Evolutionary conservation across 164 flowering plant genomes (phyloP).

Genomic region (Stephania yunnanensis): DNA sequence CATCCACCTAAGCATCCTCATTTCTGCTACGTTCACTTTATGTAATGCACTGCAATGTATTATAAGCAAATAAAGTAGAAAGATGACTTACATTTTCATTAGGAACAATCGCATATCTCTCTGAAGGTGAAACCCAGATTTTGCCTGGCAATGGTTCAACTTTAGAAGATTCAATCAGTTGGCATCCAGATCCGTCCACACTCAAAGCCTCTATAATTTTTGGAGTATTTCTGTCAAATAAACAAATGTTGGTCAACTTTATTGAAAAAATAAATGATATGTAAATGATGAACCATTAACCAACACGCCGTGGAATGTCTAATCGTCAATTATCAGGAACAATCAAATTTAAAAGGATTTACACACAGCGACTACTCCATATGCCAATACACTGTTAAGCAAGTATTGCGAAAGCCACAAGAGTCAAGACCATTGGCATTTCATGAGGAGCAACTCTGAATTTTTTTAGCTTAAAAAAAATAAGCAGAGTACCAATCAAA

Average conservation of each 20-base stretch:
- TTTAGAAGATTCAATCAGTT: slow-evolving; percentile 58
- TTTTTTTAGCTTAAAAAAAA: no score
- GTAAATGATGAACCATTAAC: not conserved
- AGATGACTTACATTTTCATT: slow-evolving; percentile 61
- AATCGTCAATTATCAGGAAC: not conserved
- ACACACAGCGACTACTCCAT: no score
- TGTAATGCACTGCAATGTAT: no score
- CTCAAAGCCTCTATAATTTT: slow-evolving; percentile 77
- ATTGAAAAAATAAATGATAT: not conserved
- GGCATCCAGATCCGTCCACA: slow-evolving; percentile 67
- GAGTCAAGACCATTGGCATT: no score
- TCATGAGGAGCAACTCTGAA: no score
- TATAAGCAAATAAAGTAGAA: not conserved
- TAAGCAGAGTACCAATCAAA: no score
- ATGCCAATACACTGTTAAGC: no score
- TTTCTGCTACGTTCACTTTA: no score
- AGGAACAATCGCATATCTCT: slow-evolving; percentile 96
- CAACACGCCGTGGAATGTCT: not conserved
- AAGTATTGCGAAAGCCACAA: no score
- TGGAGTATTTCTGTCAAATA: slow-evolving; percentile 52
- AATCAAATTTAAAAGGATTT: not conserved
- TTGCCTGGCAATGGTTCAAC: slow-evolving; percentile 61
- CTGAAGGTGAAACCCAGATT: slow-evolving; percentile 60
- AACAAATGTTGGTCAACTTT: not conserved
- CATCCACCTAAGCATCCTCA: no score